Percentiles rank a stretch among this genome's conserved stretches.
These are phyloP conservation scores for Articulospora tetracladia DNA, from an alignment of 495 filamentous ascomycete species.

Conservation along the genomic window DNA sequence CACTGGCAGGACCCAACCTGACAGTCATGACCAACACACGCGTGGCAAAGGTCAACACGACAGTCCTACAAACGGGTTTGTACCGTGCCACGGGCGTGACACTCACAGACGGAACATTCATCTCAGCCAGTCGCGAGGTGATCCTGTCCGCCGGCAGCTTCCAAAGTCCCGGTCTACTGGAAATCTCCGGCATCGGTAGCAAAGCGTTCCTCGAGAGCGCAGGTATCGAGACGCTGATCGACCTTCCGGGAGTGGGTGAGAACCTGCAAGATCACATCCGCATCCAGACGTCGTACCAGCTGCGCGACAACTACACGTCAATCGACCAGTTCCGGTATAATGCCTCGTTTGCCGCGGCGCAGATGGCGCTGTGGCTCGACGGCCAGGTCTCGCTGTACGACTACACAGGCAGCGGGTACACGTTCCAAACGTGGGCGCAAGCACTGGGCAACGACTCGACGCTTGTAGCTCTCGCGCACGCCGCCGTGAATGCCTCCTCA, in stretches of 20 bases:
- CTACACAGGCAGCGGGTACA: constrained; percentile 24
- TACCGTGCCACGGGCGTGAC: constrained; percentile 27
- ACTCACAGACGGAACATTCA: constrained; percentile 21
- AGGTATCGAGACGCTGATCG: constrained; percentile 49
- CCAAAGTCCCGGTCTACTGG: constrained; percentile 16
- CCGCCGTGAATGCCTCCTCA: not conserved
- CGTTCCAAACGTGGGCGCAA: constrained; percentile 18
- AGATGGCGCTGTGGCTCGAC: constrained; percentile 20
- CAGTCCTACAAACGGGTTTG: constrained; percentile 17
- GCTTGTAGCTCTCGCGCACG: constrained; percentile 15
- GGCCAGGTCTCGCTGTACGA: constrained; percentile 25
- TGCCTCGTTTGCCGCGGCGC: constrained; percentile 19
- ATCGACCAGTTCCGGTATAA: constrained; percentile 26
- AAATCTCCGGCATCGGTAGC: constrained; percentile 14
- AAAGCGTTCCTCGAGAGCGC: constrained; percentile 34
- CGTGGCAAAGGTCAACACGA: constrained; percentile 42
- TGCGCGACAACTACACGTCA: constrained; percentile 18
- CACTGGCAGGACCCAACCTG: constrained; percentile 37
- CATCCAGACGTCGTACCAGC: constrained; percentile 24
- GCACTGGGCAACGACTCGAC: constrained; percentile 6
- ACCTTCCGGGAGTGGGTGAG: constrained; percentile 55
- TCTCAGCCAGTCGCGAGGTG: constrained; percentile 18
- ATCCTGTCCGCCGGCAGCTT: constrained; percentile 28
- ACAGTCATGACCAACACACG: constrained; percentile 40
- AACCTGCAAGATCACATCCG: constrained; percentile 60